Percentiles rank a stretch among this genome's conserved stretches.
Evolutionary conservation across 2,329 filamentous ascomycete species (phyloP).

Genomic region (Tolypocladium capitatum): DNA sequence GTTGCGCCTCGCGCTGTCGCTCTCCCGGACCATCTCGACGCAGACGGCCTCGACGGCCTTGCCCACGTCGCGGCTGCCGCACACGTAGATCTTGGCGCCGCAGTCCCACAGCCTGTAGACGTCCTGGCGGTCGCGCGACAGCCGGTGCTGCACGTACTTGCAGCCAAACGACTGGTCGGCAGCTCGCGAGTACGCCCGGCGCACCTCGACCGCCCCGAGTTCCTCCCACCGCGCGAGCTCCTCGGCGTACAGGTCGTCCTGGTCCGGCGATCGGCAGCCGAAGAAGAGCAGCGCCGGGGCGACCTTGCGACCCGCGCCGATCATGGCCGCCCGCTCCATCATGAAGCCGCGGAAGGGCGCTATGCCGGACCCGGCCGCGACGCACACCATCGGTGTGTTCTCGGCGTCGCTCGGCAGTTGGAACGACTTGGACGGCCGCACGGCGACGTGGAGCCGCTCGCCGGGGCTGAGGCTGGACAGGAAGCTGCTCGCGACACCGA

Average conservation of each 20-base stretch:
- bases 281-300: slow-evolving; percentile 53
- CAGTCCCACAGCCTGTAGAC: slow-evolving; percentile 24
- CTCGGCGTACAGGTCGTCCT: slow-evolving; percentile 47
- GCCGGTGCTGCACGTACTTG: slow-evolving; percentile 32
- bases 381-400: slow-evolving; percentile 35
- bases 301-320: slow-evolving; percentile 35
- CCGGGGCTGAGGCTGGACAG: slow-evolving; percentile 33
- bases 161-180: slow-evolving; percentile 31
- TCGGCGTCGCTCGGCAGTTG: slow-evolving; percentile 32
- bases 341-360: slow-evolving; percentile 52
- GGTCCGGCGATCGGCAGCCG: slow-evolving; percentile 42
- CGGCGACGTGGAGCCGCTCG: slow-evolving; percentile 36
- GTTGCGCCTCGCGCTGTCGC: slow-evolving; percentile 6
- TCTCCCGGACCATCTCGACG: slow-evolving; percentile 21
- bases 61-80: slow-evolving; percentile 42
- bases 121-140: slow-evolving; percentile 23
- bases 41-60: slow-evolving; percentile 30
- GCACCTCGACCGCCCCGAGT: slow-evolving; percentile 45
- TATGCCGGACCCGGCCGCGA: slow-evolving; percentile 41
- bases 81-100: slow-evolving; percentile 48
- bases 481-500: slow-evolving; percentile 50
- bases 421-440: slow-evolving; percentile 31
- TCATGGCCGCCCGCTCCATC: slow-evolving; percentile 44
- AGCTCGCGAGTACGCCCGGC: slow-evolving; percentile 41
- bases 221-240: slow-evolving; percentile 46